phyloP scores from a whole-genome alignment of 495 filamentous ascomycete species.

The Penicillium riverlandense region DNA sequence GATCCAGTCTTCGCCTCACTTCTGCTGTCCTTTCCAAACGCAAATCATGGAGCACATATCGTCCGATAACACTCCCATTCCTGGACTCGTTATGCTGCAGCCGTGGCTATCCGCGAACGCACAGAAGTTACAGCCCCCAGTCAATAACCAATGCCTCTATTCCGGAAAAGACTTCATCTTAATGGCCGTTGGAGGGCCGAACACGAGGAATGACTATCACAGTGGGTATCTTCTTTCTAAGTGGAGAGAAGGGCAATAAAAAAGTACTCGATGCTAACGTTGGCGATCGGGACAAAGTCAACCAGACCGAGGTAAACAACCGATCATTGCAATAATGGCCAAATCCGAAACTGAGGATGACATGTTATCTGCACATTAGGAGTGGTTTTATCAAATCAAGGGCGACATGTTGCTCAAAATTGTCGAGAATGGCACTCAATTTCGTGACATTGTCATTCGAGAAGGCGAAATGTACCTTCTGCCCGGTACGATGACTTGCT shows the following conservation, averaged over 20 bases:
- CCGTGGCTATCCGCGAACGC: constrained; percentile 67
- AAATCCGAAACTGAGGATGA: too few species aligned
- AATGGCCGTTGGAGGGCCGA: constrained; percentile 15
- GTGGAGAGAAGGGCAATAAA: constrained; percentile 31
- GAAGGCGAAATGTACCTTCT: constrained; percentile 88
- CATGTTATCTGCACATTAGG: constrained; percentile 24
- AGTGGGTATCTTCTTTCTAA: constrained; percentile 1
- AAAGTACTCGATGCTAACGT: too few species aligned
- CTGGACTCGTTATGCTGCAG: constrained; percentile 2
- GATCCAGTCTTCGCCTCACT: too few species aligned
- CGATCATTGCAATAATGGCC: too few species aligned
- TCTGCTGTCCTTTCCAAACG: too few species aligned
- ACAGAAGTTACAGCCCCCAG: constrained; percentile 72
- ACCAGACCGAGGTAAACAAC: constrained; percentile 46
- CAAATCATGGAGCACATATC: too few species aligned
- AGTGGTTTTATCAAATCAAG: constrained; percentile 88
- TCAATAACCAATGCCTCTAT: constrained; percentile 86
- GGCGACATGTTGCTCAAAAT: constrained; percentile 80
- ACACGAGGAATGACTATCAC: constrained; percentile 14
- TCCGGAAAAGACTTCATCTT: constrained; percentile 30
- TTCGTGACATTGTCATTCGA: constrained; percentile 68
- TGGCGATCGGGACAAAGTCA: constrained; percentile 53
- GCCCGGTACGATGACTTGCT: constrained; percentile 29
- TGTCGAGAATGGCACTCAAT: constrained; percentile 48
- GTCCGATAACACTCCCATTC: not conserved